Percentiles rank a stretch among this genome's conserved stretches.
phyloP scores from a whole-genome alignment of 1,284 basidiomycete species.

The Boletus smithii region DNA sequence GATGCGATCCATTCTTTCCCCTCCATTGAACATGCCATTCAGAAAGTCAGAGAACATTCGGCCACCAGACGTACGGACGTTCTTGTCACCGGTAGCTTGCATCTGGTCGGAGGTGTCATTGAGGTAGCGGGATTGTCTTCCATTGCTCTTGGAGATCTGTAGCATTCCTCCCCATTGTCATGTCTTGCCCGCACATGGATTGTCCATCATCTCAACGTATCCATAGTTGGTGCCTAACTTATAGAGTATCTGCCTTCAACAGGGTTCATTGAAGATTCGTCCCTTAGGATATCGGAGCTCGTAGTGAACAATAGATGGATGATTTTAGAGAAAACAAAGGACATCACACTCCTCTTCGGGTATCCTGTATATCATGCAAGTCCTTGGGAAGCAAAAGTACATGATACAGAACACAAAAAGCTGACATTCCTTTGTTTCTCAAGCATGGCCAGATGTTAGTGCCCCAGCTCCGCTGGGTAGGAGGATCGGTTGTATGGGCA shows the following conservation, averaged over 20 bases:
- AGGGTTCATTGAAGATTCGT: slow-evolving; percentile 14
- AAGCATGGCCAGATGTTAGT: not conserved
- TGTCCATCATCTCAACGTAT: slow-evolving; percentile 4
- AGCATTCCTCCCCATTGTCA: not conserved
- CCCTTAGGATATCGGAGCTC: not conserved
- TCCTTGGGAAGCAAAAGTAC: not conserved
- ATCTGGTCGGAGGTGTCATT: slow-evolving; percentile 92
- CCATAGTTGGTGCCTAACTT: too few relatives aligned
- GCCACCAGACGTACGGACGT: slow-evolving; percentile 48
- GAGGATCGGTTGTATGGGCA: slow-evolving; percentile 70
- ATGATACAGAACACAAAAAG: not conserved
- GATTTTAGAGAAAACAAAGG: not conserved
- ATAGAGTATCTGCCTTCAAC: slow-evolving; percentile 32
- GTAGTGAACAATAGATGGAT: not conserved
- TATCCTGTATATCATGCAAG: not conserved
- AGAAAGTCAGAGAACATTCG: slow-evolving; percentile 48
- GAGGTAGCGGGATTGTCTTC: slow-evolving; percentile 80
- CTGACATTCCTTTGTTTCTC: not conserved
- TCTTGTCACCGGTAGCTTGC: slow-evolving; percentile 89
- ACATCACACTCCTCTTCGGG: not conserved
- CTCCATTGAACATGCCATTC: slow-evolving; percentile 86
- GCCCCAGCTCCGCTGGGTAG: slow-evolving; percentile 37
- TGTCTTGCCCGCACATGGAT: slow-evolving; percentile 8
- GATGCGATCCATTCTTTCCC: slow-evolving; percentile 74
- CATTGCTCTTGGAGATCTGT: slow-evolving; percentile 46